Conservation (phyloP, 805 yeast species). For the Maudiozyma pseudohumilis region DNA sequence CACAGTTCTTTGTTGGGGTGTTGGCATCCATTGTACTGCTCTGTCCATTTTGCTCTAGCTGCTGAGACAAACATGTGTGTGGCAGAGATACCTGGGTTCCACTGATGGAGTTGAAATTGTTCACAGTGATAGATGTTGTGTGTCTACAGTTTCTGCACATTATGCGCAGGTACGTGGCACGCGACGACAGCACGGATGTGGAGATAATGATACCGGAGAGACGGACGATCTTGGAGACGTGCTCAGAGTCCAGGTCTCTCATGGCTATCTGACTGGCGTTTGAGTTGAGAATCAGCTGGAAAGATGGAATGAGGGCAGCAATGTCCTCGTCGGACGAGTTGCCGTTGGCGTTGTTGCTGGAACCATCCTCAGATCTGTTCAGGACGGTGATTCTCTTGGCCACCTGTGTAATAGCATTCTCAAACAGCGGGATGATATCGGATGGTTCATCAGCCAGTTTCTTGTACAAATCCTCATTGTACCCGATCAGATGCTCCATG, state of each 20-base stretch:
- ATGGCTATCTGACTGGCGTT: constrained; percentile 63
- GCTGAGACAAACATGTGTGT: constrained; percentile 26
- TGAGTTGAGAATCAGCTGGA: constrained; percentile 72
- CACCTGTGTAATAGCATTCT: constrained; percentile 71
- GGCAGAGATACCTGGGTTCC: constrained; percentile 26
- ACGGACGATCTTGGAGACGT: constrained; percentile 81
- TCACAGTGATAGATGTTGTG: constrained; percentile 46
- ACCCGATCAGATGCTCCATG: constrained; percentile 76
- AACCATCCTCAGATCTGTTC: constrained; percentile 12
- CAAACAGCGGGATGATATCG: constrained; percentile 79
- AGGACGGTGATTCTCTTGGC: constrained; percentile 58
- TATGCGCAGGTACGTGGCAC: constrained; percentile 74
- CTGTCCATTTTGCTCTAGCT: constrained; percentile 6
- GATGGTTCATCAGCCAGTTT: constrained; percentile 76
- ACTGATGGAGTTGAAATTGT: constrained; percentile 28
- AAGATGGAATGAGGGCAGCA: constrained; percentile 45
- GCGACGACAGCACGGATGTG: constrained; percentile 77
- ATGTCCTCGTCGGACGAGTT: constrained; percentile 1
- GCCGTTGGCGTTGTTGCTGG: constrained; percentile 6
- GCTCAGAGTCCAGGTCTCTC: constrained; percentile 75
- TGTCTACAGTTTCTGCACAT: constrained; percentile 86
- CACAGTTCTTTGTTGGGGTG: constrained; percentile 41
- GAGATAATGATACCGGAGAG: constrained; percentile 90
- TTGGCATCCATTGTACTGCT: constrained; percentile 5
- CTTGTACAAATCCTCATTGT: constrained; percentile 82